Conservation (phyloP, 495 filamentous ascomycete genomes). For the Neurospora hispaniola region DNA sequence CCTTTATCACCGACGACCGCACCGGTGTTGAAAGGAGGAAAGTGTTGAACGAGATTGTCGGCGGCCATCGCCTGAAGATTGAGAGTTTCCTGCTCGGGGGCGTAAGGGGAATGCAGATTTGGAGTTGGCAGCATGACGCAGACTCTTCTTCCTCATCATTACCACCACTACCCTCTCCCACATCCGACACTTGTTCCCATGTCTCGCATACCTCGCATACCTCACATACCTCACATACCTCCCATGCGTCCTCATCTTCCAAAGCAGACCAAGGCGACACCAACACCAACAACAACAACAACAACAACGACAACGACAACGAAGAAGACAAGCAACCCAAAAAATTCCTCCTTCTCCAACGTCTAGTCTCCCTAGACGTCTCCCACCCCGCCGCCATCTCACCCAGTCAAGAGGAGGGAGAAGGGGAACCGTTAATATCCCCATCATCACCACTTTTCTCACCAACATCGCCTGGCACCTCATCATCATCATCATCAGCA, state of each 20-base stretch:
- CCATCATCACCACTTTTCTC: neutral
- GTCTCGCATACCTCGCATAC: no score
- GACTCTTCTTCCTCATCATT: neutral
- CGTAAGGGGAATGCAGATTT: constrained; percentile 24
- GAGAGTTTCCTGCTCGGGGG: constrained; percentile 15
- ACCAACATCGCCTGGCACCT: constrained; percentile 1
- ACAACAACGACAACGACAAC: no score
- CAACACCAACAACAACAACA: no score
- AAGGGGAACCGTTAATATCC: neutral
- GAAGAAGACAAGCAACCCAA: no score
- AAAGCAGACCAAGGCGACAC: no score
- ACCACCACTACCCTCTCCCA: neutral
- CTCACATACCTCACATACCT: no score
- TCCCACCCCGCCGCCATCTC: neutral
- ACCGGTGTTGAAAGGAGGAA: constrained; percentile 35
- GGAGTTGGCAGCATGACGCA: neutral
- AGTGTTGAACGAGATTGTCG: constrained; percentile 49
- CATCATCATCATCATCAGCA: constrained; percentile 3
- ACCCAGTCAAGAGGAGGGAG: neutral
- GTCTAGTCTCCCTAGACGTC: constrained; percentile 24
- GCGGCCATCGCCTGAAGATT: constrained; percentile 49
- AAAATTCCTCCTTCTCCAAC: constrained; percentile 6
- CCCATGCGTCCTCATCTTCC: no score
- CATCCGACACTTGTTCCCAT: no score
- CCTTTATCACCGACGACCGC: constrained; percentile 53